Conservation (phyloP, 1,284 basidiomycete genomes). For the Polyporus tsugae region DNA sequence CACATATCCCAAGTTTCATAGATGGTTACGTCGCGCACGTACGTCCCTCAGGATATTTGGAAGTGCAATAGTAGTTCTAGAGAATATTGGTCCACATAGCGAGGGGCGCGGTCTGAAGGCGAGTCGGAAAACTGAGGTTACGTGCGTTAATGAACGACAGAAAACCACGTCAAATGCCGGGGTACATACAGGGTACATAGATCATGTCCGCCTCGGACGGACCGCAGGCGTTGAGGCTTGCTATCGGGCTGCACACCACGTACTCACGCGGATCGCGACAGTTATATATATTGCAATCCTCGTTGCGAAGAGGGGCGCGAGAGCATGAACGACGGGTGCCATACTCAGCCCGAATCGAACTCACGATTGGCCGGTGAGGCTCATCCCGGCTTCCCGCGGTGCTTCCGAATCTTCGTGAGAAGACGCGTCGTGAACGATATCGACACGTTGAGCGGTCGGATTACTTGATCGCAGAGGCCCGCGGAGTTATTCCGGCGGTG, state of each 20-base stretch:
- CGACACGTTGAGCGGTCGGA: not conserved
- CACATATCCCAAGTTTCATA: no score
- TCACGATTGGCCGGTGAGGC: not conserved
- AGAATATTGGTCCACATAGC: no score
- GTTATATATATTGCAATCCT: not conserved
- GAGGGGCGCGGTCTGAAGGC: no score
- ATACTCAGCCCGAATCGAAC: not conserved
- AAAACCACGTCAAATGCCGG: not conserved
- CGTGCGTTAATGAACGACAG: not conserved
- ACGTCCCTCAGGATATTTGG: no score
- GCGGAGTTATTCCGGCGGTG: slow-evolving; percentile 1
- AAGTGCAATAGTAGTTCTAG: no score
- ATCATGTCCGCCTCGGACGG: not conserved
- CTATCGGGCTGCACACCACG: not conserved
- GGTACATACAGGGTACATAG: no score
- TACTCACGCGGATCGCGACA: not conserved
- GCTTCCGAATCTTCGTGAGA: not conserved
- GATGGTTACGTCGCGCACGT: no score
- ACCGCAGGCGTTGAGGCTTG: not conserved
- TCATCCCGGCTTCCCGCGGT: not conserved
- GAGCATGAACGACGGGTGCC: not conserved
- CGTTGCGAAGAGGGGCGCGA: not conserved
- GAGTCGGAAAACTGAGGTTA: not conserved
- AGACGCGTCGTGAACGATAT: not conserved
- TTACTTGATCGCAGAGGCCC: slow-evolving; percentile 3